Conservation (phyloP, 805 yeast species). For the Grigorovia jiainica region DNA sequence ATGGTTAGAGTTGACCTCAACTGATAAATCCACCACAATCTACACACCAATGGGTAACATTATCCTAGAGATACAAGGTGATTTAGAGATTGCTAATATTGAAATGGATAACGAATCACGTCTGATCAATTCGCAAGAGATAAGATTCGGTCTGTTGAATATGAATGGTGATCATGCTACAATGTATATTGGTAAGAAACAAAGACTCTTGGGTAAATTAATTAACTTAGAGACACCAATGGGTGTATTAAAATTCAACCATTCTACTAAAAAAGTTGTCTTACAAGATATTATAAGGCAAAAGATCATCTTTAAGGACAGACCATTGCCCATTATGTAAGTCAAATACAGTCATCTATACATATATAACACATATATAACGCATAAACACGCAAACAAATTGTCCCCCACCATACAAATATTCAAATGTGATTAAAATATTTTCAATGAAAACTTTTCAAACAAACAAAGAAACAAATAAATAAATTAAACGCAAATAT, state of each 20-base stretch:
- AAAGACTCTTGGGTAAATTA: constrained; percentile 54
- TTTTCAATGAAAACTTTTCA: neutral
- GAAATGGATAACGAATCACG: constrained; percentile 7
- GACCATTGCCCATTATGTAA: constrained; percentile 75
- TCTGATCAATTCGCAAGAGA: constrained; percentile 8
- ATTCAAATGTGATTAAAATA: neutral
- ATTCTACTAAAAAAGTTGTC: constrained; percentile 31
- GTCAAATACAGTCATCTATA: neutral
- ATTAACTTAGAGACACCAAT: constrained; percentile 55
- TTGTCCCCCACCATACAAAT: neutral
- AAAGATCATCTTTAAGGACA: constrained; percentile 51
- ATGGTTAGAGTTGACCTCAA: neutral
- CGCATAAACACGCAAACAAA: no score
- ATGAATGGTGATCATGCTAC: constrained; percentile 36
- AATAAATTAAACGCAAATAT: no score
- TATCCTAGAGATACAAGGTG: constrained; percentile 67
- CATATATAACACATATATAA: no score
- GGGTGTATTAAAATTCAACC: constrained; percentile 44
- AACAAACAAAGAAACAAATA: neutral
- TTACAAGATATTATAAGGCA: constrained; percentile 50
- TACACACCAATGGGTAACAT: constrained; percentile 47
- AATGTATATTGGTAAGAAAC: constrained; percentile 57
- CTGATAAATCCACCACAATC: constrained; percentile 11
- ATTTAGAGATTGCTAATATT: constrained; percentile 32
- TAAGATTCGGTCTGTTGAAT: constrained; percentile 20